A percentile compares a stretch with the other conserved stretches of the same genome.
These are phyloP conservation scores for Maudiozyma bulderi DNA, from an alignment of 805 yeast genomes.

Conservation along the genomic window DNA sequence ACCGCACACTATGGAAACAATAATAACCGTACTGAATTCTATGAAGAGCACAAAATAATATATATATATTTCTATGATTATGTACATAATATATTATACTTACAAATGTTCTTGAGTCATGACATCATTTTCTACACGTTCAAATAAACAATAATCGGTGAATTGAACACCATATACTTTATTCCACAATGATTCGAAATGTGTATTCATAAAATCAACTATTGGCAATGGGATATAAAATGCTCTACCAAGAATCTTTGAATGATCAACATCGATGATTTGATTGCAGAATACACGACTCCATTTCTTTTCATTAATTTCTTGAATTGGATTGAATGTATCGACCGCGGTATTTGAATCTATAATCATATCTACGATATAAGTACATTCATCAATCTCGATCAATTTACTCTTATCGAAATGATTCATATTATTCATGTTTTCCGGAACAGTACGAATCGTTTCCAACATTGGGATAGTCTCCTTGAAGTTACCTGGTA, in stretches of 20 bases:
- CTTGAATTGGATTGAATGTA: constrained; percentile 29
- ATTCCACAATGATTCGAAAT: constrained; percentile 10
- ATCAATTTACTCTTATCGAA: constrained; percentile 53
- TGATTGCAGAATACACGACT: constrained; percentile 36
- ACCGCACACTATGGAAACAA: too few species aligned
- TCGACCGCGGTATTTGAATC: constrained; percentile 37
- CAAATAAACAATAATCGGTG: constrained; percentile 42
- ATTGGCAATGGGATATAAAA: constrained; percentile 40
- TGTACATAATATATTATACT: too few species aligned
- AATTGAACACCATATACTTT: constrained; percentile 32
- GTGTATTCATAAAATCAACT: constrained; percentile 19
- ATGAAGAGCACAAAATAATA: background rate
- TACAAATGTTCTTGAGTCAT: too few species aligned
- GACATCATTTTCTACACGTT: constrained; percentile 9
- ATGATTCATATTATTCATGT: constrained; percentile 67
- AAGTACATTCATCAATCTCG: constrained; percentile 49
- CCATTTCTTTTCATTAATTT: constrained; percentile 34
- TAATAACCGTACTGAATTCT: too few species aligned
- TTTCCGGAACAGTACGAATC: constrained; percentile 44
- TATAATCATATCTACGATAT: constrained; percentile 53
- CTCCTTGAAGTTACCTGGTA: constrained; percentile 80
- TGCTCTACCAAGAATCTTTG: constrained; percentile 45
- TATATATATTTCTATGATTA: too few species aligned
- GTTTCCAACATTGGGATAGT: constrained; percentile 20
- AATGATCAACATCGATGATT: constrained; percentile 45